phyloP scores from a whole-genome alignment of 495 filamentous ascomycete genomes.

The Aspergillus sclerotioniger region DNA sequence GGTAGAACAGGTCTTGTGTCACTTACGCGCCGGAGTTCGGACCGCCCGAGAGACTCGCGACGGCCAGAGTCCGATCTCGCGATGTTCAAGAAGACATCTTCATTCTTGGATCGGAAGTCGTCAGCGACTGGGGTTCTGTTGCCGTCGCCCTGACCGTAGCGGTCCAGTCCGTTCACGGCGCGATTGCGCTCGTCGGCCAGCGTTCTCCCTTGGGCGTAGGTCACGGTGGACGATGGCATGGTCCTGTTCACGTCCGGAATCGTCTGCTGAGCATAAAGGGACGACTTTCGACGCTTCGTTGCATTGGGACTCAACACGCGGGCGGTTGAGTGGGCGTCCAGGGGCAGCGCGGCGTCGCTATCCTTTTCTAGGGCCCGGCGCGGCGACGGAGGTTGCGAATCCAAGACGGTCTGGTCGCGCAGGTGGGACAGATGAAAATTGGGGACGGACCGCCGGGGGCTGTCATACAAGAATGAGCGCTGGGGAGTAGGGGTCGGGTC shows the following conservation, averaged over 20 bases:
- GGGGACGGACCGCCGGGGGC: slow-evolving; percentile 22
- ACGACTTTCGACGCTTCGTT: slow-evolving; percentile 28
- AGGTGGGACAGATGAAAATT: slow-evolving; percentile 17
- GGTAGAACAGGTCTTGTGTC: slow-evolving; percentile 4
- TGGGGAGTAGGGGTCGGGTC: slow-evolving; percentile 17
- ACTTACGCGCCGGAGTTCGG: slow-evolving; percentile 53
- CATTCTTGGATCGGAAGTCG: slow-evolving; percentile 40
- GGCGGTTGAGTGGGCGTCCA: slow-evolving; percentile 15
- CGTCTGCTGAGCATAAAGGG: slow-evolving; percentile 29
- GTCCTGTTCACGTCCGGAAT: slow-evolving; percentile 25
- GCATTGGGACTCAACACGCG: slow-evolving; percentile 33
- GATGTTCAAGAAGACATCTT: slow-evolving; percentile 65
- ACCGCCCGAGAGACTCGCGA: slow-evolving; percentile 44
- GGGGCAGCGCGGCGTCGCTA: slow-evolving; percentile 17
- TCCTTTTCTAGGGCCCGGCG: slow-evolving; percentile 12
- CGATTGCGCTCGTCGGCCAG: slow-evolving; percentile 32
- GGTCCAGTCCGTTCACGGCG: slow-evolving; percentile 26
- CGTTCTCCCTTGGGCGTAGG: slow-evolving; percentile 25
- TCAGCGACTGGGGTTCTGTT: slow-evolving; percentile 26
- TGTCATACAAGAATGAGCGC: slow-evolving; percentile 21
- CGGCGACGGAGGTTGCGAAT: slow-evolving; percentile 14
- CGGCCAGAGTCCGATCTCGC: slow-evolving; percentile 52
- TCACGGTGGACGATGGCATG: slow-evolving; percentile 28
- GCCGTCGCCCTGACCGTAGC: slow-evolving; percentile 22
- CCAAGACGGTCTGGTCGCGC: slow-evolving; percentile 2